These are phyloP conservation scores for Trichophyton verrucosum DNA, from an alignment of 2,329 filamentous ascomycete species.

Conservation along the genomic window DNA sequence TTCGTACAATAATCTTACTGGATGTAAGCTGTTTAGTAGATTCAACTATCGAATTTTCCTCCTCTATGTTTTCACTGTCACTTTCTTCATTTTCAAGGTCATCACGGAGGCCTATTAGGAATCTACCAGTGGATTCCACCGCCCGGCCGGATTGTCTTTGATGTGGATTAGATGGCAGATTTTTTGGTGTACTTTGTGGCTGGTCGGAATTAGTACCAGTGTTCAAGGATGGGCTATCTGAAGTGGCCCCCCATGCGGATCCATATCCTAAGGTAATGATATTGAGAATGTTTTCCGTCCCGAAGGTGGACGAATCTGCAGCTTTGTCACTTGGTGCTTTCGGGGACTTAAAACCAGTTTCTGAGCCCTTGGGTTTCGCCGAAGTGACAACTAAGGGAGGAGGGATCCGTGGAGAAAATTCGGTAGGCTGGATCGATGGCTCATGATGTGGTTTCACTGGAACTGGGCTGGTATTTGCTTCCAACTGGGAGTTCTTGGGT, in stretches of 20 bases:
- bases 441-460: too few relatives aligned
- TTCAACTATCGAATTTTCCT: background rate
- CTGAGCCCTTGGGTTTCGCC: constrained; percentile 11
- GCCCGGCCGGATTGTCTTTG: constrained; percentile 15
- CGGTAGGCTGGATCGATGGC: background rate
- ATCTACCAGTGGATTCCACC: constrained; percentile 23
- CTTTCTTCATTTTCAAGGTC: constrained; percentile 28
- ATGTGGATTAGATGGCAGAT: constrained; percentile 8
- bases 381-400: constrained; percentile 28
- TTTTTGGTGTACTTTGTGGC: constrained; percentile 9
- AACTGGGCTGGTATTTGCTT: background rate
- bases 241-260: constrained; percentile 34
- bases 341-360: constrained; percentile 10
- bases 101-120: constrained; percentile 34
- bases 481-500: too few relatives aligned
- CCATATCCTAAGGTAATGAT: constrained; percentile 40
- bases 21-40: constrained; percentile 3
- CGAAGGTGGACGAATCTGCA: constrained; percentile 22
- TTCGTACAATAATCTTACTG: constrained; percentile 25
- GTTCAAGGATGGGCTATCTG: constrained; percentile 19
- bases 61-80: constrained; percentile 19
- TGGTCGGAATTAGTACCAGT: constrained; percentile 19
- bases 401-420: constrained; percentile 30
- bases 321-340: constrained; percentile 11
- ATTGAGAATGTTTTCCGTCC: constrained; percentile 37